Conservation (phyloP, 805 yeast genomes). For the Wickerhamiella bombiphila region DNA sequence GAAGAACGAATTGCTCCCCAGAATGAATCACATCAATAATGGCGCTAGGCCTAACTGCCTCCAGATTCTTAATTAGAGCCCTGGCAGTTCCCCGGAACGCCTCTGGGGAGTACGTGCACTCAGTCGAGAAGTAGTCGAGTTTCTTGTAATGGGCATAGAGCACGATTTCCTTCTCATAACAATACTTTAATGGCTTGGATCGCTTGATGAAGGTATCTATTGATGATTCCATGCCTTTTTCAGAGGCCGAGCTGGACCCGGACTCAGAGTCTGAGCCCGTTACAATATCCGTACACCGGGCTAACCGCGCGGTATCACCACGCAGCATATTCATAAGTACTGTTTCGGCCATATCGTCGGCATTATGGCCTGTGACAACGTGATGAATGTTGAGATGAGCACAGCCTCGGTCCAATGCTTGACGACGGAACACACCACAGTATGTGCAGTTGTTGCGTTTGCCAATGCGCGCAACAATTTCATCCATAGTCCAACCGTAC, state of each 20-base stretch:
- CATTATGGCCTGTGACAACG: conserved; percentile 96
- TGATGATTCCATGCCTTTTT: too few relatives aligned
- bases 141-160: conserved; percentile 93
- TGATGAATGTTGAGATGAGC: conserved; percentile 70
- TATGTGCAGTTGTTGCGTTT: conserved; percentile 89
- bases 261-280: conserved; percentile 52
- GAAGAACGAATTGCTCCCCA: conserved; percentile 42
- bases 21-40: conserved; percentile 88
- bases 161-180: conserved; percentile 94
- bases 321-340: conserved; percentile 85
- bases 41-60: conserved; percentile 79
- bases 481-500: conserved; percentile 98
- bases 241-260: too few relatives aligned
- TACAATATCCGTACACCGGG: conserved; percentile 70
- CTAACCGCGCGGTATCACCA: conserved; percentile 92
- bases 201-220: conserved; percentile 74
- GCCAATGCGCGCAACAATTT: conserved; percentile 88
- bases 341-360: conserved; percentile 98
- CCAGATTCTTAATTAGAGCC: conserved; percentile 76
- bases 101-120: conserved; percentile 96
- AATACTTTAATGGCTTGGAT: conserved; percentile 88
- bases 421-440: conserved; percentile 94
- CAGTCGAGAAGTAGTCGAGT: conserved; percentile 90
- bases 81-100: conserved; percentile 97
- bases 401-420: conserved; percentile 94